phyloP scores from a whole-genome alignment of 306 rosid species.

The Inga oerstediana region DNA sequence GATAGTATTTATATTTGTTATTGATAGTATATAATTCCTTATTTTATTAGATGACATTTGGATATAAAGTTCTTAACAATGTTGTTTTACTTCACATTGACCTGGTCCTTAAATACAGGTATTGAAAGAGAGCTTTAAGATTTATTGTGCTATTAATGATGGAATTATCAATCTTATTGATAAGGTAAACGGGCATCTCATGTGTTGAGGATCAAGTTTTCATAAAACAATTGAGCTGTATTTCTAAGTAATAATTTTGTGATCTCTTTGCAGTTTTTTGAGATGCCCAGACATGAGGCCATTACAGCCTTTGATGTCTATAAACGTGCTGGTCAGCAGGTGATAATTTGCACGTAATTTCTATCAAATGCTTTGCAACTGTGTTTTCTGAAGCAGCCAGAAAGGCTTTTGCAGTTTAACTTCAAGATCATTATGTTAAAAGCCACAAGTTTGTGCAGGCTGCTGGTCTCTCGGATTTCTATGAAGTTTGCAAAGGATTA shows the following conservation, averaged over 20 bases:
- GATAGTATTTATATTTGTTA: background rate
- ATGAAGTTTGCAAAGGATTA: conserved; percentile 92
- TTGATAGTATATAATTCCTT: background rate
- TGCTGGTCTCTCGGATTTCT: conserved; percentile 81
- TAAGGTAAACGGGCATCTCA: conserved; percentile 63
- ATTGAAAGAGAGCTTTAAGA: conserved; percentile 97
- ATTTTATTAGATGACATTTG: background rate
- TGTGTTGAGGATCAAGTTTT: background rate
- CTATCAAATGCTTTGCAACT: background rate
- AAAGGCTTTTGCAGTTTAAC: conserved; percentile 25
- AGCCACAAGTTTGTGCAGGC: conserved; percentile 62
- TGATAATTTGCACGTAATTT: conserved; percentile 31
- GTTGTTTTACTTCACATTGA: conserved; percentile 17
- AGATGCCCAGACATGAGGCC: conserved; percentile 99
- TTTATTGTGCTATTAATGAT: conserved; percentile 80
- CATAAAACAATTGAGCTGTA: conserved; percentile 9
- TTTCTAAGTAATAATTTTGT: background rate
- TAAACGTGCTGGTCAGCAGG: conserved; percentile 99
- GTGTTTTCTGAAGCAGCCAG: background rate
- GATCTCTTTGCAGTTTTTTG: conserved; percentile 78
- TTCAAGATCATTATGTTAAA: conserved; percentile 28
- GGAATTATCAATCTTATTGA: conserved; percentile 99
- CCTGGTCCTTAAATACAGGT: conserved; percentile 57
- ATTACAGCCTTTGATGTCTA: conserved; percentile 89
- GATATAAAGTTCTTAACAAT: background rate